These are phyloP conservation scores for Sporobolus alterniflorus DNA, from an alignment of 202 grass and related monocot genomes.

Conservation along the genomic window DNA sequence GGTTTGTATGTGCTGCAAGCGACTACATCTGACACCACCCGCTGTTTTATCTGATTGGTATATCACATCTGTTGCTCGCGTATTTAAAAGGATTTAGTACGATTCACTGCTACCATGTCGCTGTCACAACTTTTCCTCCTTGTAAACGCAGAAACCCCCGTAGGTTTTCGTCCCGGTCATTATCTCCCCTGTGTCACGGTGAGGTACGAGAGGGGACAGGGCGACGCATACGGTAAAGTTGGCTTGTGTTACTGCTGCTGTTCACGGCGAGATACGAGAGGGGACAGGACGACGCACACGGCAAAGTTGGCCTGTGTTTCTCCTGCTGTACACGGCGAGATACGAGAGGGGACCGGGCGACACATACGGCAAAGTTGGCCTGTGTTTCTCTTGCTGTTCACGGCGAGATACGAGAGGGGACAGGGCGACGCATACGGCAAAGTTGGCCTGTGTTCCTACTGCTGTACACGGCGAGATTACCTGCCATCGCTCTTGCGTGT, in stretches of 20 bases:
- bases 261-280: not conserved
- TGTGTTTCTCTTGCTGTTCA: too few relatives aligned
- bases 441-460: not conserved
- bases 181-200: too few relatives aligned
- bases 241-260: not conserved
- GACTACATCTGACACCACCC: not conserved
- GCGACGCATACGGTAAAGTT: too few relatives aligned
- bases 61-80: not conserved
- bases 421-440: too few relatives aligned
- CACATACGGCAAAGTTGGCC: not conserved
- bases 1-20: conserved; percentile 14
- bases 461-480: not conserved
- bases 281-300: not conserved
- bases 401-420: too few relatives aligned
- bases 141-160: not conserved
- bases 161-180: conserved; percentile 6
- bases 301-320: not conserved
- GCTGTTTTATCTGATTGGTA: not conserved
- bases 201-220: too few relatives aligned
- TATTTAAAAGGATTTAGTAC: not conserved
- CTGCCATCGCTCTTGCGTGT: not conserved
- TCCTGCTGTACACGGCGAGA: too few relatives aligned
- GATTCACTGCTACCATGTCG: not conserved
- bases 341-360: not conserved
- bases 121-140: not conserved